Evolutionary conservation across 2,329 filamentous ascomycete species (phyloP), one percentile per base, ranked within the genome.

Genomic region (Ophiostoma sp.): DNA sequence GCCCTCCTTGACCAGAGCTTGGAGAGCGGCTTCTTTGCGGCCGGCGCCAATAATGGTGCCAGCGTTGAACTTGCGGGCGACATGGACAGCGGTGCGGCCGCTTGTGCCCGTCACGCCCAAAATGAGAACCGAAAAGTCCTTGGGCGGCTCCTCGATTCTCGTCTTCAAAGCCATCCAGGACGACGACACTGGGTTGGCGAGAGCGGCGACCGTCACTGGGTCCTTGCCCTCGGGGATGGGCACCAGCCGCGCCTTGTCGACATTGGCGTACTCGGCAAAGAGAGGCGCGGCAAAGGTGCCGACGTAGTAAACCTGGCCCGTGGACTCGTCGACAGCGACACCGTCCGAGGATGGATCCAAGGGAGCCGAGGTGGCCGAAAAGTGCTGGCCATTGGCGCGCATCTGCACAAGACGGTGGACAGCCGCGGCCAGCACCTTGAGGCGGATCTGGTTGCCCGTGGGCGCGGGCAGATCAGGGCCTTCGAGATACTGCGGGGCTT

Each of bases 31-130:
- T 2, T 82, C 80, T 66, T 85, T 85, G 15, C 88, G 82, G 0
- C 85, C 87, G 3, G 87, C 83, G 2, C 87, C 87, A 6, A 89
- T 81, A 19, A 90, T 80, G 17, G 79, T 81, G 4, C 79, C 81
- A 0, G 88, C 87, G 0, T 87, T 88, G 2, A 88, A 79, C 0
- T 79, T 78, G 12, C 84, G 82, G 2, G 86, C 83, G 2, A 88
- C 82, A 1, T 83, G 79, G 2, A 87, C 83, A 0, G 87, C 88
- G 0, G 87, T 78, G 3, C 82, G 81, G 0, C 88, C 88, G 57
- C 85, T 87, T 0, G 96, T 98, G 81, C 97, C 97, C 83, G 98
- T 97, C 57, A 95, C 95, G 28, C 96, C 96, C 1, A 97, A 85
- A 33, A 99, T 94, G 71, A 99, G 85, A 75, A 85, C 84, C 3